phyloP scores from a whole-genome alignment of 108 stramenopile genomes.

The Nitzschia palea region DNA sequence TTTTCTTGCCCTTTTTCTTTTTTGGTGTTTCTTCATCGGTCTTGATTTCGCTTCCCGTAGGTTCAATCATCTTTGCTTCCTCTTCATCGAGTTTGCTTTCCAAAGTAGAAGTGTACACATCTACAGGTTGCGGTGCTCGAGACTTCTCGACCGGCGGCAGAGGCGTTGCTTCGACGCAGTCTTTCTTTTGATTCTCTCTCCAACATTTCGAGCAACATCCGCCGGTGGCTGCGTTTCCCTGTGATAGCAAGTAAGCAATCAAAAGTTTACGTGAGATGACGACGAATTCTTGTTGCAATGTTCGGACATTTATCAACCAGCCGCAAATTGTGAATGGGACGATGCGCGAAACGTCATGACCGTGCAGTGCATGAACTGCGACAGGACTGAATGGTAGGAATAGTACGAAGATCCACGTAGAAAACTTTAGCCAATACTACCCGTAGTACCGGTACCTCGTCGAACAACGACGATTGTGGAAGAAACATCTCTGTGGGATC shows the following conservation, averaged over 20 bases:
- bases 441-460: too few species aligned
- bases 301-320: too few species aligned
- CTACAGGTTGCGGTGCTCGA: constrained; percentile 13
- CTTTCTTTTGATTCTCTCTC: constrained; percentile 58
- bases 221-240: constrained; percentile 85
- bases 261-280: neutral
- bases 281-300: too few species aligned
- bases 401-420: too few species aligned
- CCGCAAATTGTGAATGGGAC: too few species aligned
- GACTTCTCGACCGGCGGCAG: constrained; percentile 15
- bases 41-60: constrained; percentile 16
- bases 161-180: constrained; percentile 27
- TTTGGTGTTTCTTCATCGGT: constrained; percentile 27
- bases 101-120: neutral
- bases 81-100: constrained; percentile 9
- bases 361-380: too few species aligned
- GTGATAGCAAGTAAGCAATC: constrained; percentile 3
- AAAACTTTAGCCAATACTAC: too few species aligned
- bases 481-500: too few species aligned
- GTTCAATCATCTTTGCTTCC: constrained; percentile 9
- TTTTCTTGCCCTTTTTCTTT: constrained; percentile 91
- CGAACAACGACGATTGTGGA: too few species aligned
- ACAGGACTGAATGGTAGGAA: too few species aligned
- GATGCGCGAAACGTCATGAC: too few species aligned
- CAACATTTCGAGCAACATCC: constrained; percentile 91